Percentiles rank a stretch among this genome's conserved stretches.
phyloP scores from a whole-genome alignment of 1,139 yeast genomes.

The Pneumocystis carinii region DNA sequence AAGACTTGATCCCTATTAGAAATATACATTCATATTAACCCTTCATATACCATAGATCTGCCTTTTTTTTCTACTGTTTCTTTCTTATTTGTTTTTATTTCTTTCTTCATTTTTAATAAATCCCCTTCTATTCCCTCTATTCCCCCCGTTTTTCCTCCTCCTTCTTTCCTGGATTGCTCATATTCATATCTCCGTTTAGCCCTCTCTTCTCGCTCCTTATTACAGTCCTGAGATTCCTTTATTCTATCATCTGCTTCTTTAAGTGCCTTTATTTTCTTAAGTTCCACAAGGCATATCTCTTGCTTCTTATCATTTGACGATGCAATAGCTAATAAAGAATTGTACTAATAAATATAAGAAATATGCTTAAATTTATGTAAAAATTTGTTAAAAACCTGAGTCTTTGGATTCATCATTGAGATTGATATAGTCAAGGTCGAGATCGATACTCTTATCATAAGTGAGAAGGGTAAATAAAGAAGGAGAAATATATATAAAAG shows the following conservation, averaged over 20 bases:
- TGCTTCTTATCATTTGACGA: not conserved
- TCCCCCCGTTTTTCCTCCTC: not conserved
- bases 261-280: not conserved
- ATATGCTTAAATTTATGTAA: too few relatives aligned
- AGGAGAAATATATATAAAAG: too few relatives aligned
- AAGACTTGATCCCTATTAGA: not conserved
- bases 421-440: too few relatives aligned
- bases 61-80: not conserved
- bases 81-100: not conserved
- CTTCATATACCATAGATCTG: not conserved
- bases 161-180: not conserved
- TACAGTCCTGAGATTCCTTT: not conserved
- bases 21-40: not conserved
- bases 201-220: not conserved
- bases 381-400: too few relatives aligned
- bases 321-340: not conserved
- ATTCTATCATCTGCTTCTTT: not conserved
- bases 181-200: not conserved
- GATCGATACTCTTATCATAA: too few relatives aligned
- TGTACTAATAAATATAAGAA: not conserved
- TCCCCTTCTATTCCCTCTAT: too few relatives aligned
- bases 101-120: not conserved
- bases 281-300: not conserved
- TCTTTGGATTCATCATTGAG: too few relatives aligned
- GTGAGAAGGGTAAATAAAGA: too few relatives aligned